phyloP scores from a whole-genome alignment of 192 early-diverging fungal species.

The Podila clonocystis region DNA sequence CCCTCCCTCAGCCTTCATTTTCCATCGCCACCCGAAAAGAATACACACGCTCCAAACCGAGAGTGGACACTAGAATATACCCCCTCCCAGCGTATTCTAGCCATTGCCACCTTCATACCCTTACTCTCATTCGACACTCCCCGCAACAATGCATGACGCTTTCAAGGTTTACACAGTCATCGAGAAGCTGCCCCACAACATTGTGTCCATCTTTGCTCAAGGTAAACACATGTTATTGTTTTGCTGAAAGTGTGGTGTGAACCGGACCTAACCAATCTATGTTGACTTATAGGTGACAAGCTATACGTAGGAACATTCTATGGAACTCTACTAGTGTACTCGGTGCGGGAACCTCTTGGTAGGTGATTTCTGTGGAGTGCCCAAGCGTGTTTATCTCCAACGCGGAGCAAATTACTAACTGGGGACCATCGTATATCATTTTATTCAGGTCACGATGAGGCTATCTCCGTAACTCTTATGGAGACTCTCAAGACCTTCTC shows the following conservation, averaged over 20 bases:
- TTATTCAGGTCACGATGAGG: constrained; percentile 55
- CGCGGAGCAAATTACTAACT: too few relatives aligned
- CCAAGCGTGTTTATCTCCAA: not conserved
- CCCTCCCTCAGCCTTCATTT: too few relatives aligned
- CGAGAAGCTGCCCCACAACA: constrained; percentile 73
- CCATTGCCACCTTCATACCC: too few relatives aligned
- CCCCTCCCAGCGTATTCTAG: too few relatives aligned
- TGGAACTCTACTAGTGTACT: constrained; percentile 76
- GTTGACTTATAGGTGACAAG: constrained; percentile 65
- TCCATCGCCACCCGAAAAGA: too few relatives aligned
- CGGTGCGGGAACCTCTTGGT: constrained; percentile 67
- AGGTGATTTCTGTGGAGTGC: constrained; percentile 17
- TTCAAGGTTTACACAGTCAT: constrained; percentile 80
- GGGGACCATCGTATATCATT: not conserved
- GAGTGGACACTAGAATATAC: too few relatives aligned
- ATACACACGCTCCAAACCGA: too few relatives aligned
- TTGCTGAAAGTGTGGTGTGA: too few relatives aligned
- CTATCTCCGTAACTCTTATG: constrained; percentile 64
- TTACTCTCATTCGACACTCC: not conserved
- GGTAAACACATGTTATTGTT: constrained; percentile 41
- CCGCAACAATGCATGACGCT: constrained; percentile 77
- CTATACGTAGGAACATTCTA: constrained; percentile 75
- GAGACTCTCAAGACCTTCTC: constrained; percentile 78
- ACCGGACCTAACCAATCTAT: too few relatives aligned
- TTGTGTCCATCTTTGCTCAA: constrained; percentile 77